phyloP scores from a whole-genome alignment of 495 filamentous ascomycete species.

The Annulohypoxylon maeteangense region DNA sequence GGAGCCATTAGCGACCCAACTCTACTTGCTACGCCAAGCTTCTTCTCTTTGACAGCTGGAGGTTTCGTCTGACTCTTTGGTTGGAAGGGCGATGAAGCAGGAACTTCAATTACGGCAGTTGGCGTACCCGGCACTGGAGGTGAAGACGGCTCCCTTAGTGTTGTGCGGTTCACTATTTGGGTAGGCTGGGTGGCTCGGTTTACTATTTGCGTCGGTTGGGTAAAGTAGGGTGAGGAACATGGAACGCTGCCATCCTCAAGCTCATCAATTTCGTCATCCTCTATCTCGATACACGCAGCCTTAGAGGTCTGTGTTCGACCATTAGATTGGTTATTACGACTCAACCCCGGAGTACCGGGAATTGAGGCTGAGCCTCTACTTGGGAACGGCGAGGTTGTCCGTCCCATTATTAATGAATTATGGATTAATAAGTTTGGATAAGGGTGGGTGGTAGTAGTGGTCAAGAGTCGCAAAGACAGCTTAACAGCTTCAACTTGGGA shows the following conservation, averaged over 20 bases:
- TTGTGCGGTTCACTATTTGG: constrained; percentile 49
- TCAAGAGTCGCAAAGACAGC: background rate
- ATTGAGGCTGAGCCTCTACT: constrained; percentile 28
- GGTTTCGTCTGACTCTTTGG: constrained; percentile 33
- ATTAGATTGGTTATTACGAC: constrained; percentile 19
- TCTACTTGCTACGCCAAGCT: constrained; percentile 39
- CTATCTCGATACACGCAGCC: constrained; percentile 39
- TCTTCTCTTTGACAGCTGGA: constrained; percentile 31
- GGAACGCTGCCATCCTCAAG: constrained; percentile 45
- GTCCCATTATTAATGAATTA: constrained; percentile 28
- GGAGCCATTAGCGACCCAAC: constrained; percentile 77
- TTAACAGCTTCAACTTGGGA: background rate
- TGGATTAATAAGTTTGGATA: background rate
- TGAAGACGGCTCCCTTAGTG: constrained; percentile 38
- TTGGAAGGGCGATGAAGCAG: constrained; percentile 79
- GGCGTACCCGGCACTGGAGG: constrained; percentile 55
- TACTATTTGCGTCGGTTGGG: constrained; percentile 49
- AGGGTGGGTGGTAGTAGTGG: background rate
- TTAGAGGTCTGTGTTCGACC: constrained; percentile 21
- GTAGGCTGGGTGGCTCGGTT: constrained; percentile 48
- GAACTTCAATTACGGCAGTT: constrained; percentile 73
- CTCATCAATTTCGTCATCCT: constrained; percentile 48
- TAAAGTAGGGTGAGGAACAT: constrained; percentile 57
- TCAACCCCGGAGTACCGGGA: constrained; percentile 33
- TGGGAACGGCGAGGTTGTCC: constrained; percentile 14